phyloP scores from a whole-genome alignment of 164 flowering plant genomes.

The Sextonia rubra region DNA sequence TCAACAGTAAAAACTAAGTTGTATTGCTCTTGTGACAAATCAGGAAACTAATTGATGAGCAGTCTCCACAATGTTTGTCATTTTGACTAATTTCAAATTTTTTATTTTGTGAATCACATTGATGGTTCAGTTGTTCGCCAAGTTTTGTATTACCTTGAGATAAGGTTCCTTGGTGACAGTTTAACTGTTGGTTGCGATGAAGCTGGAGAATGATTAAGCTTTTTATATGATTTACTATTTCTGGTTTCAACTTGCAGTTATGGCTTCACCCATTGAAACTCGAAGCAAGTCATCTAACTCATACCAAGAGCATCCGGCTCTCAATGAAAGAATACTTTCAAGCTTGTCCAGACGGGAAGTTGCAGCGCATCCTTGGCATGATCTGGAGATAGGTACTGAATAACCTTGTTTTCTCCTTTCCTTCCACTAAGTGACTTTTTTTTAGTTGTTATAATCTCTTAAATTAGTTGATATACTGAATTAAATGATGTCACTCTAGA shows the following conservation, averaged over 20 bases:
- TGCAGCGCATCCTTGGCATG: conserved; percentile 97
- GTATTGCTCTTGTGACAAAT: too few relatives aligned
- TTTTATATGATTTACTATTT: neutral
- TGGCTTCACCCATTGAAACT: conserved; percentile 46
- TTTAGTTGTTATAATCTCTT: too few relatives aligned
- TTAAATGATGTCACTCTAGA: neutral
- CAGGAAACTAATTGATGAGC: too few relatives aligned
- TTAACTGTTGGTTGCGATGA: neutral
- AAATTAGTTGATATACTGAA: too few relatives aligned
- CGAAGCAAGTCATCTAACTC: conserved; percentile 13
- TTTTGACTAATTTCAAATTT: neutral
- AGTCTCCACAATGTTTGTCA: neutral
- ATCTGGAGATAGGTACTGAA: conserved; percentile 81
- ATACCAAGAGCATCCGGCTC: conserved; percentile 42
- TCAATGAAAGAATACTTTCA: conserved; percentile 81
- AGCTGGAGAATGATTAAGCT: neutral
- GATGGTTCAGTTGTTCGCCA: neutral
- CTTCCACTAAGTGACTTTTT: too few relatives aligned
- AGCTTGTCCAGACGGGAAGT: conserved; percentile 67
- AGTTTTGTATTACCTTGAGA: neutral
- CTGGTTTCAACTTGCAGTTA: conserved; percentile 29
- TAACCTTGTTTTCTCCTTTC: neutral
- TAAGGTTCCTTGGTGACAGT: neutral
- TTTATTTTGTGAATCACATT: neutral
- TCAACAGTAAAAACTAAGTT: too few relatives aligned